Evolutionary conservation across 2,329 filamentous ascomycete species (phyloP).

Genomic region (Alternaria consortialis): DNA sequence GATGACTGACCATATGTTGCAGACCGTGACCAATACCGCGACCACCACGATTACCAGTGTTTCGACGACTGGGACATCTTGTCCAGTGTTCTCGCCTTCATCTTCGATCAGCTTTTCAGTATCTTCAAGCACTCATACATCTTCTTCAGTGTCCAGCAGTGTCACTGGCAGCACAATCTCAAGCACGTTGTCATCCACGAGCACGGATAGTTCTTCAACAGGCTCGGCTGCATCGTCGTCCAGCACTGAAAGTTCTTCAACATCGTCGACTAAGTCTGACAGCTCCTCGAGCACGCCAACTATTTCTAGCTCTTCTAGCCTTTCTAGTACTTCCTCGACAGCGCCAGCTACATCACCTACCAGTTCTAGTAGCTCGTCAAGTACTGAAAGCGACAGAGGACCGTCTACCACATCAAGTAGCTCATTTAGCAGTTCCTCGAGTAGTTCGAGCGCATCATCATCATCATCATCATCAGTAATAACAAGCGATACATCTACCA

Average conservation of each 20-base stretch:
- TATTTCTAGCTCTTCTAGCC: neutral
- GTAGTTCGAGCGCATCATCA: neutral
- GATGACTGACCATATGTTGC: conserved; percentile 9
- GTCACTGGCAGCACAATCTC: neutral
- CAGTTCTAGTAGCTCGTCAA: neutral
- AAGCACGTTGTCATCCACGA: neutral
- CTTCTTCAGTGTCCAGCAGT: conserved; percentile 8
- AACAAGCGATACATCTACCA: neutral
- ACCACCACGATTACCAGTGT: conserved; percentile 23
- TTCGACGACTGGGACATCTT: conserved; percentile 18
- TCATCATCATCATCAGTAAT: neutral
- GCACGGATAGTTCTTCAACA: conserved; percentile 2
- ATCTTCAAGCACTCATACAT: neutral
- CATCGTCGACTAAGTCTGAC: neutral
- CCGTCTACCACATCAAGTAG: neutral
- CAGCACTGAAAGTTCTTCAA: neutral
- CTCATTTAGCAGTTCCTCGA: neutral
- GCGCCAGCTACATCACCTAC: neutral
- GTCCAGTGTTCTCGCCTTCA: neutral
- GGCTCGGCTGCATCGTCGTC: neutral
- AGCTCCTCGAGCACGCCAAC: conserved; percentile 2
- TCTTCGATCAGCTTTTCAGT: neutral
- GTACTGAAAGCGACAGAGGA: neutral
- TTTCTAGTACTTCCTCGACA: neutral
- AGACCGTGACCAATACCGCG: conserved; percentile 26